Evolutionary conservation across 2,329 filamentous ascomycete genomes (phyloP), one percentile per base, ranked within the genome.

Genomic region (Microdochium trichocladiopsis): DNA sequence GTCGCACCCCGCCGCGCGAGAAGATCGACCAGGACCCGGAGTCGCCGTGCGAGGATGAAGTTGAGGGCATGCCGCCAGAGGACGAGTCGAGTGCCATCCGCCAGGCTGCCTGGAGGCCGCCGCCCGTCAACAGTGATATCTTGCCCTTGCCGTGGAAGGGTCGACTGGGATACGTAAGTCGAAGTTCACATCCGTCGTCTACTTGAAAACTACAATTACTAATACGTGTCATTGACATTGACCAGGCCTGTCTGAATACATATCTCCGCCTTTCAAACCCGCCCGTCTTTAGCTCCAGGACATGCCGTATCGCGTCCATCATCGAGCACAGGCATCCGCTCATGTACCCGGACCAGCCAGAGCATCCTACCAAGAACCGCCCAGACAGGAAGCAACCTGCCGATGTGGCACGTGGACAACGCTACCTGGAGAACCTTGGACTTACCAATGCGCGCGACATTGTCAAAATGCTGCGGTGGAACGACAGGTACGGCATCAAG

Each of bases 221-320:
- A n/a, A n/a, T n/a, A n/a, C n/a, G n/a, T n/a, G n/a, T n/a, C n/a
- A n/a, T n/a, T n/a, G n/a, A n/a, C n/a, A n/a, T n/a, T n/a, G n/a
- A n/a, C n/a, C n/a, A 80, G 88, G 91, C 93, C 11, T 96, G 92
- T 63, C 73, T 97, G n/a, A 95, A 95, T 65, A 97, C 93, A 0
- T 96, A 96, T 66, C 77, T 97, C 2, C 86, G 93, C 47, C 79
- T 81, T 50, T 84, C 88, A 2, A 93, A 84, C 56, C 89, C 90
- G 8, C 85, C 93, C 0, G 84, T 97, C 1, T 97, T 96, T 68
- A 88, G 86, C 58, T 96, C 93, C 0, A 82, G 93, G 52, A 96
- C 93, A 1, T 96, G 92, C 64, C 87, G 92, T 25, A 93, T 97
- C 56, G 79, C 89, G 1, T 95, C 90, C 1, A 96, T 97, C 45